Base-by-base conservation (phyloP, 345 rosid genomes). In the Salix exigua region DNA sequence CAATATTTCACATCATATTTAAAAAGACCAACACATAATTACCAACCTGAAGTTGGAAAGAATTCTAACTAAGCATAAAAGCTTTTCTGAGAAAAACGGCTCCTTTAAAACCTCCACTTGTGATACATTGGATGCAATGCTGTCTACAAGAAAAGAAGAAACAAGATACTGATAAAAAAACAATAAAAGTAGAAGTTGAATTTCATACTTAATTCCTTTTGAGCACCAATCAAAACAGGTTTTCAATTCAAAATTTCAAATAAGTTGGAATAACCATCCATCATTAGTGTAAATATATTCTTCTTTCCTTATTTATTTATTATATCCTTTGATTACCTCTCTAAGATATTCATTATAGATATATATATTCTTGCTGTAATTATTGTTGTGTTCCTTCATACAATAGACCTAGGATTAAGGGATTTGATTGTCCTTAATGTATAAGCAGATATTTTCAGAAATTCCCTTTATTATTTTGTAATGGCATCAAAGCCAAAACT, bases 11-110 rank as follows among this genome's bases (percentile, higher is more conserved):
- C 67, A 72, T 23, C 19, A 63, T 28, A 50, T 23, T 58, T 23
- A 26, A 23, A 63, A 74, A 73, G 30, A 50, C 16, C 71, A 40
- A 37, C 40, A 69, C 73, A 72, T 73, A 50, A 80, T 77, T 73
- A 82, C 93, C 67, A 80, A 94, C 98, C 97, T 92, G 97, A 90
- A 91, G 82, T 85, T 78, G 31, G 92, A 89, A 75, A 94, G 98
- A 81, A 94, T 86, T 79, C 79, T 88, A 81, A 91, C 85, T 55
- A 94, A 89, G 75, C 91, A 80, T 69, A 88, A 75, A 73, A 94
- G 87, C 89, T 94, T 94, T 77, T 70, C 78, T 35, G 98, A 92
- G 87, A 92, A 94, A 83, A 88, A 87, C 68, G 98, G 98, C 82
- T 92, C 92, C 85, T 79, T 84, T 77, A 92, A 76, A 71, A 83